phyloP scores from a whole-genome alignment of 768 basidiomycete genomes.

The Russula olivacea region DNA sequence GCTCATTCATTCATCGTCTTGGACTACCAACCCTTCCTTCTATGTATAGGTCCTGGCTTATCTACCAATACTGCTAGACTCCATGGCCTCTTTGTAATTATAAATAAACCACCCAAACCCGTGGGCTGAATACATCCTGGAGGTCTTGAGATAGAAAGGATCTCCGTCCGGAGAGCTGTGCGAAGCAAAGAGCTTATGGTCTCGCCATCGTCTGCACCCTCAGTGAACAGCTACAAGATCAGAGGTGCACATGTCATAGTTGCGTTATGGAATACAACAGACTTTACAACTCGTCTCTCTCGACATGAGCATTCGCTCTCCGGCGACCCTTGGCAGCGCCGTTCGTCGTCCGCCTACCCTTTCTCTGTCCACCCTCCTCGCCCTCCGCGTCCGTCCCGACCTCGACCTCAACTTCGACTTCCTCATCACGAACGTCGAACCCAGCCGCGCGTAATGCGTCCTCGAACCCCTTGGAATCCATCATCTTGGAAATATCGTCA shows the following conservation, averaged over 20 bases:
- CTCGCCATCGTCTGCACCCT: no score
- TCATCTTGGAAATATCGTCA: slow-evolving; percentile 31
- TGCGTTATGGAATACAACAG: not conserved
- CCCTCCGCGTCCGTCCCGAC: slow-evolving; percentile 29
- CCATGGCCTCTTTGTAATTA: slow-evolving; percentile 8
- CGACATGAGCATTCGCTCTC: not conserved
- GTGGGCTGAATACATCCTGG: slow-evolving; percentile 1
- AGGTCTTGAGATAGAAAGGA: not conserved
- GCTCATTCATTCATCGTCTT: not conserved
- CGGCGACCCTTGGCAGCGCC: slow-evolving; percentile 16
- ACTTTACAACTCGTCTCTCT: slow-evolving; percentile 16
- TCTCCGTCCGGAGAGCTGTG: not conserved
- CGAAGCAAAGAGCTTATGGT: not conserved
- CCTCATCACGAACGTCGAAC: slow-evolving; percentile 41
- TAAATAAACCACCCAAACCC: slow-evolving; percentile 1
- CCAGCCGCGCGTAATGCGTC: slow-evolving; percentile 51
- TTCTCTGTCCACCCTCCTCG: slow-evolving; percentile 14
- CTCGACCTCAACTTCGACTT: slow-evolving; percentile 25
- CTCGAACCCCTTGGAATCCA: slow-evolving; percentile 34
- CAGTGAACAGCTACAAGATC: not conserved
- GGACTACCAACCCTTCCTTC: not conserved
- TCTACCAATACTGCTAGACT: slow-evolving; percentile 13
- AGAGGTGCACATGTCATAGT: not conserved
- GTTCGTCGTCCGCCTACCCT: not conserved
- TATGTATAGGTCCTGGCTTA: slow-evolving; percentile 2